Conservation (phyloP, 345 rosid genomes). For the Citrus australasica region DNA sequence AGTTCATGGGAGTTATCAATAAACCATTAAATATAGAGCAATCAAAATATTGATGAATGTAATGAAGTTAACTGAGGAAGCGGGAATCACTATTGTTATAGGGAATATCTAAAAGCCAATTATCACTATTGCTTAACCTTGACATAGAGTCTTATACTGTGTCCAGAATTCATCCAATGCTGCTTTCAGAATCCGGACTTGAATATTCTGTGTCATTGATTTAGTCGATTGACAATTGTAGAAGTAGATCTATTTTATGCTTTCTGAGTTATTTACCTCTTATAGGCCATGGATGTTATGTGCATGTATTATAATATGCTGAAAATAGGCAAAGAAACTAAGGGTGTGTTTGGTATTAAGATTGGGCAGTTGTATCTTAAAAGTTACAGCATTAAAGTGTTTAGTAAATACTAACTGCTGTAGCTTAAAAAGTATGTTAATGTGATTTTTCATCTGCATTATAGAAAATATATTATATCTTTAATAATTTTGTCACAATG, state of each 20-base stretch:
- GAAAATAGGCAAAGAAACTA: neutral
- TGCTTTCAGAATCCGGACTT: no score
- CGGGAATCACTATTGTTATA: neutral
- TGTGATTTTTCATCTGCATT: no score
- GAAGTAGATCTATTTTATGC: neutral
- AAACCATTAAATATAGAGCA: neutral
- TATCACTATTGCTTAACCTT: neutral
- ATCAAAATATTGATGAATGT: neutral
- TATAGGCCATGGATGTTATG: neutral
- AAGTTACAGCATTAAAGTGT: no score
- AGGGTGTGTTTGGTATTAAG: no score
- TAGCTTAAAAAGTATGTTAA: no score
- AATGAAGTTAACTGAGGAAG: neutral
- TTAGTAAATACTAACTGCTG: no score
- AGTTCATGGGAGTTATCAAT: neutral
- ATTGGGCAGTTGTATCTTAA: no score
- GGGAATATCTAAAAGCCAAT: no score
- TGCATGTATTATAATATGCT: no score
- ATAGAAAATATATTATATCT: no score
- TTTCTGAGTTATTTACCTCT: neutral
- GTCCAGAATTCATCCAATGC: neutral
- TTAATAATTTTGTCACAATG: no score
- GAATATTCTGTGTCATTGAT: no score
- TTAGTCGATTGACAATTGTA: neutral
- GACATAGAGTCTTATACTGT: neutral